Base-by-base conservation (phyloP, 257 asterid genomes). In the Sherardia arvensis region DNA sequence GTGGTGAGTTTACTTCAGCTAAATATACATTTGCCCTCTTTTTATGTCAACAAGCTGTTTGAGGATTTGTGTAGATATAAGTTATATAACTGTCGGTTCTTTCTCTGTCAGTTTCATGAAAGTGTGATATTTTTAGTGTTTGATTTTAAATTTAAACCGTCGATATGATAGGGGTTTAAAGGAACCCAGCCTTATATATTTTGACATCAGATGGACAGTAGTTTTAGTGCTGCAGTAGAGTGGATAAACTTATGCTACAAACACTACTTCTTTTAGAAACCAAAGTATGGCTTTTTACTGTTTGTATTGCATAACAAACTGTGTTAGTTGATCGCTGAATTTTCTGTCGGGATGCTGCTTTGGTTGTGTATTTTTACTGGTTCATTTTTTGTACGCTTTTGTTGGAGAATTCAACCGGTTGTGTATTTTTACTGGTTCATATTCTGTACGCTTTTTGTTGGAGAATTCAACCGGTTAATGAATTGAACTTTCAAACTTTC, bases 1-100 rank as follows among this genome's bases (percentile, higher is more conserved):
- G 12, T 45, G 30, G 92, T 87, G 72, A 84, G 90, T 75, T 55
- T 30, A 57, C 63, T 30, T 65, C 4, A 2, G 25, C 28, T 49
- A 15, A 29, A 28, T 64, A 20, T 26, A 23, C 27, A 27, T 43
- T 27, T 61, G 0, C 22, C 58, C n/a, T 45, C 3, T 27, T 62
- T 17, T 7, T 57, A 38, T 45, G 3, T 20, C 8, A 62, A 40
- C 38, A 25, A 45, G 25, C 45, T 38, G n/a, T n/a, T n/a, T n/a
- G n/a, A n/a, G n/a, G n/a, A n/a, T n/a, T n/a, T n/a, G n/a, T n/a
- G n/a, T n/a, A n/a, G n/a, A n/a, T n/a, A n/a, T n/a, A n/a, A n/a
- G n/a, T n/a, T n/a, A n/a, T n/a, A n/a, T n/a, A 9, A 27, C 20
- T 2, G 33, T 29, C 21, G n/a, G 22, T 48, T n/a, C 29, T 49